Percentiles rank a stretch among this genome's conserved stretches.
Conservation (phyloP, 2,329 filamentous ascomycete genomes). For the Colletotrichum siamense region DNA sequence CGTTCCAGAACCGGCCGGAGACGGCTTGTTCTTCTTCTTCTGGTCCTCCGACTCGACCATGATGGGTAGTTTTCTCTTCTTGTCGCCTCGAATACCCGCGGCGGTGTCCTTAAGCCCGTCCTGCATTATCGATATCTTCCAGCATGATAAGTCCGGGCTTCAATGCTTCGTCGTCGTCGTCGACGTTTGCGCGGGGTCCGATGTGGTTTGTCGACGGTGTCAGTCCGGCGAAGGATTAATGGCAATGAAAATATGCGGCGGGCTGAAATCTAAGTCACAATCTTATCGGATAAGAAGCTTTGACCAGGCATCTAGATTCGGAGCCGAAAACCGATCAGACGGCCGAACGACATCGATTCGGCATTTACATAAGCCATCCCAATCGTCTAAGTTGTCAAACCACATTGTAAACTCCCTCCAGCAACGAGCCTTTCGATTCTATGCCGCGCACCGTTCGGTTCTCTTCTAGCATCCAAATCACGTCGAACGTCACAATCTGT, state of each 20-base stretch:
- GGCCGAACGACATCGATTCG: no score
- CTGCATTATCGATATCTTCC: background rate
- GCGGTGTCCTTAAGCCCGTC: background rate
- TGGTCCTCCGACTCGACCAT: background rate
- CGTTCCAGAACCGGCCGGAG: slow-evolving; percentile 21
- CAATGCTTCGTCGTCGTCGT: background rate
- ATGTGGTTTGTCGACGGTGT: background rate
- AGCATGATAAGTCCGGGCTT: background rate
- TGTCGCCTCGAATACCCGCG: background rate
- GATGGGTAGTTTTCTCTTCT: slow-evolving; percentile 12
- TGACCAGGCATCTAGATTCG: background rate
- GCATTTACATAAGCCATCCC: background rate
- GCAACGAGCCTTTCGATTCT: background rate
- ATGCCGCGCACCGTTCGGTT: background rate
- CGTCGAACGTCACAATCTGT: background rate
- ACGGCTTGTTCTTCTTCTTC: slow-evolving; percentile 15
- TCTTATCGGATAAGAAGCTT: slow-evolving; percentile 19
- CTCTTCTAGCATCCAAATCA: background rate
- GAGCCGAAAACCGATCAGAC: background rate
- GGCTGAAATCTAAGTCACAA: background rate
- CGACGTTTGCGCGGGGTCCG: background rate
- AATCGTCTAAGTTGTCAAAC: background rate
- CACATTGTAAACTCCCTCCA: background rate
- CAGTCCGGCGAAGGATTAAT: background rate
- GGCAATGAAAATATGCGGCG: background rate